Evolutionary conservation across 139 green algal species (phyloP), one percentile per base, ranked within the genome.

Genomic region (Micractinium sp.): DNA sequence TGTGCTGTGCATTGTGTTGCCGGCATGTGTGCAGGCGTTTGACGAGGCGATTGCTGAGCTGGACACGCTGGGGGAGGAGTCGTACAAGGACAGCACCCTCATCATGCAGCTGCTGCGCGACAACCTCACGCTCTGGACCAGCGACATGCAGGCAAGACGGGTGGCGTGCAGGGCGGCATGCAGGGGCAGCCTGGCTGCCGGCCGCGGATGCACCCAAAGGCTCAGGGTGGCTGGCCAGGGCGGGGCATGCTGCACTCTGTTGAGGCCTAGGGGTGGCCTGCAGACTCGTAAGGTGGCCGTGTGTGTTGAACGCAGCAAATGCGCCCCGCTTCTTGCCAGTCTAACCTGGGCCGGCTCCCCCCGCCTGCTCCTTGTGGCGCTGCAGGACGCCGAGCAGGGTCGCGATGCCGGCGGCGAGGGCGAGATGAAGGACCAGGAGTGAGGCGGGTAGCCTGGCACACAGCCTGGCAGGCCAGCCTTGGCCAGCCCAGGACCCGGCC

Each of bases 41-140:
- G 98, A 99, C 88, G 98, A 99, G 92, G 98, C 98, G 29, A 99
- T 99, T 91, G 95, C 95, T 33, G 98, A 99, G 94, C 95, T 99
- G 60, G 98, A 99, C 91, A 98, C 97, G 4, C 93, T 99, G 63
- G 96, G 96, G 38, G 98, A 99, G 93, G 98, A 99, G 93, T 98
- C 94, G 20, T 99, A 99, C 96, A 99, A 99, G 95, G 98, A 99
- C 92, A 97, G 92, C 92, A 99, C 98, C 13, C 95, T 99, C 77
- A 99, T 99, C 93, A 99, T 99, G 98, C 98, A 99, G 94, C 96
- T 99, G 36, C 94, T 99, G 90, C 93, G 98, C 56, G 98, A 99
- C 94, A 99, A 99, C 95, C 94, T 99, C 33, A 99, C 98, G 63
- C 94, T 99, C 25, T 99, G 98, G 98, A 99, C 98, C 19, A 98